Conservation (phyloP, 2,329 filamentous ascomycete species). For the Septoria linicola region DNA sequence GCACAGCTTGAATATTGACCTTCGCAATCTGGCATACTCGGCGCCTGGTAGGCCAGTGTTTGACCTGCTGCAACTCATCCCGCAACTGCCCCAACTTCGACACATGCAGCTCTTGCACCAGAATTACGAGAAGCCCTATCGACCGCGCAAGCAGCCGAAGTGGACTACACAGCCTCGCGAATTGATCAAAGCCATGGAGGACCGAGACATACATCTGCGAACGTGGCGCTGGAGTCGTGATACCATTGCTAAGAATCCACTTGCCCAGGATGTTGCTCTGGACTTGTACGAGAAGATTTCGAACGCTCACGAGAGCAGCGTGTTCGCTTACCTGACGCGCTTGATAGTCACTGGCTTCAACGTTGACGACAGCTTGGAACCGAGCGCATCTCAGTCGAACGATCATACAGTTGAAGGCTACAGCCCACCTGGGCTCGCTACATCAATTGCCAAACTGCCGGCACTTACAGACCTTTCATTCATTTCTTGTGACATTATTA, state of each 20-base stretch:
- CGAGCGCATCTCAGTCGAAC: slow-evolving; percentile 41
- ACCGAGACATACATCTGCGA: slow-evolving; percentile 47
- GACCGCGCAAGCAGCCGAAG: slow-evolving; percentile 53
- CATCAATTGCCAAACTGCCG: slow-evolving; percentile 59
- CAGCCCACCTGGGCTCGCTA: slow-evolving; percentile 37
- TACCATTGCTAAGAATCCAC: slow-evolving; percentile 27
- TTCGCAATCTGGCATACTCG: slow-evolving; percentile 56
- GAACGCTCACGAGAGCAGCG: slow-evolving; percentile 39
- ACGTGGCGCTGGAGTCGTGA: slow-evolving; percentile 56
- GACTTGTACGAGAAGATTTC: slow-evolving; percentile 32
- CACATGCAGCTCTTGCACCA: slow-evolving; percentile 71
- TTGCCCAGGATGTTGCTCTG: slow-evolving; percentile 15
- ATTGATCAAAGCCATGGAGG: slow-evolving; percentile 64
- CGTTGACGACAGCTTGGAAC: slow-evolving; percentile 30
- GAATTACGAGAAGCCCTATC: slow-evolving; percentile 66
- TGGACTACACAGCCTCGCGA: slow-evolving; percentile 66
- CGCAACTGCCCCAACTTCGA: slow-evolving; percentile 64
- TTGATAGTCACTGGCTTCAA: slow-evolving; percentile 55
- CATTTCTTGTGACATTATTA: slow-evolving; percentile 71
- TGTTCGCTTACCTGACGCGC: slow-evolving; percentile 57
- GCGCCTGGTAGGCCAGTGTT: slow-evolving; percentile 55
- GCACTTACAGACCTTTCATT: slow-evolving; percentile 67
- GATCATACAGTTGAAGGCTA: background rate
- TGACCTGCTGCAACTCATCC: slow-evolving; percentile 59
- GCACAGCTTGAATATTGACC: slow-evolving; percentile 67